Conservation (phyloP, 306 rosid species). For the Purshia tridentata region DNA sequence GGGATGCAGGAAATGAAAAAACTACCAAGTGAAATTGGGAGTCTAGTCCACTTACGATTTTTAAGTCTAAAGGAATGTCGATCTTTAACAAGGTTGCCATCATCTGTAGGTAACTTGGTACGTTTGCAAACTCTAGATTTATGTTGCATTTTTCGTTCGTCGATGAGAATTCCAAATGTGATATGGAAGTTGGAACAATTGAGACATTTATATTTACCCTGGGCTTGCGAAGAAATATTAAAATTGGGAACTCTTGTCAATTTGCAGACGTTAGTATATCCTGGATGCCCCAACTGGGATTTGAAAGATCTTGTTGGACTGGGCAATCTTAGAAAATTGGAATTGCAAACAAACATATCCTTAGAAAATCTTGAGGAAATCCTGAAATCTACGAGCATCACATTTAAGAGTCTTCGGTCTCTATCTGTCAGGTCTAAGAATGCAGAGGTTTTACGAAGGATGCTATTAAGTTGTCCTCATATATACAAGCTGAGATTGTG, state of each 20-base stretch:
- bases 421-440: not conserved
- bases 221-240: not conserved
- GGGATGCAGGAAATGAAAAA: too few relatives aligned
- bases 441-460: rapidly evolving
- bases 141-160: not conserved
- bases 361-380: not conserved
- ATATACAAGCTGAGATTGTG: not conserved
- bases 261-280: slow-evolving; percentile 44
- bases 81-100: not conserved
- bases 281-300: slow-evolving; percentile 36
- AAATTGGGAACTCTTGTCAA: slow-evolving; percentile 33
- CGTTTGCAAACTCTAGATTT: slow-evolving; percentile 4
- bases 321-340: slow-evolving; percentile 41
- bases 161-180: not conserved
- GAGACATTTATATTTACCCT: slow-evolving; percentile 28
- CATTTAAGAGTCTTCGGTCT: not conserved
- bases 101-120: not conserved
- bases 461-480: not conserved
- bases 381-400: not conserved
- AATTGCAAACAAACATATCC: not conserved
- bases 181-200: not conserved
- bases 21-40: not conserved
- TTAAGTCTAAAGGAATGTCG: not conserved
- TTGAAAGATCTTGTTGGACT: slow-evolving; percentile 34
- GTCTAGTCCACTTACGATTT: slow-evolving; percentile 13